phyloP scores from a whole-genome alignment of 2,329 filamentous ascomycete genomes.

The Apiospora rasikravindrae region DNA sequence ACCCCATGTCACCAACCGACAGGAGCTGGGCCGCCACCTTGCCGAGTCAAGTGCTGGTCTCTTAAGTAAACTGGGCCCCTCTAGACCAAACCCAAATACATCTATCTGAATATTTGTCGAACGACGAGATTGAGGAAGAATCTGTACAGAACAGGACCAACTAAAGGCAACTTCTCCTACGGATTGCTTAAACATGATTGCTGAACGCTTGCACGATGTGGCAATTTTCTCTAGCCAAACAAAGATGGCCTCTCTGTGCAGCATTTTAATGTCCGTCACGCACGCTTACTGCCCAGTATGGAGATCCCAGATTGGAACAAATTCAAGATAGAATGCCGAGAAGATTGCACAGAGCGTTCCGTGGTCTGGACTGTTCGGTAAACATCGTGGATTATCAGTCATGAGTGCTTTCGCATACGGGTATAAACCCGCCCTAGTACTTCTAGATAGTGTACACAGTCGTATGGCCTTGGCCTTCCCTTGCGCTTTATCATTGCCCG shows the following conservation, averaged over 20 bases:
- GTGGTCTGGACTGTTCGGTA: not conserved
- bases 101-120: not conserved
- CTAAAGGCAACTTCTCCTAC: not conserved
- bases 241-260: not conserved
- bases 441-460: conserved; percentile 41
- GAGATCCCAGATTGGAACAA: no score
- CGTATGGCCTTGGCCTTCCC: not conserved
- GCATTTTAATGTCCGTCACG: not conserved
- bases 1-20: not conserved
- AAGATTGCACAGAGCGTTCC: not conserved
- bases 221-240: not conserved
- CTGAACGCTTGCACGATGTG: not conserved
- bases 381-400: conserved; percentile 17
- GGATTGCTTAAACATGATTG: not conserved
- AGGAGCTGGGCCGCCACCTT: not conserved
- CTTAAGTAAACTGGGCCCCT: not conserved
- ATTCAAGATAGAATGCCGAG: not conserved
- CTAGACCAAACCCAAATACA: conserved; percentile 2
- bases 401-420: conserved; percentile 19
- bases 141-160: not conserved
- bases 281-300: not conserved
- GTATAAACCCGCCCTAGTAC: conserved; percentile 13
- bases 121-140: not conserved
- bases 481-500: not conserved
- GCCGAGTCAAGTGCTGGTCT: conserved; percentile 6